These are phyloP conservation scores for Chaetomium sp. DNA, from an alignment of 2,329 filamentous ascomycete genomes.

Conservation along the genomic window DNA sequence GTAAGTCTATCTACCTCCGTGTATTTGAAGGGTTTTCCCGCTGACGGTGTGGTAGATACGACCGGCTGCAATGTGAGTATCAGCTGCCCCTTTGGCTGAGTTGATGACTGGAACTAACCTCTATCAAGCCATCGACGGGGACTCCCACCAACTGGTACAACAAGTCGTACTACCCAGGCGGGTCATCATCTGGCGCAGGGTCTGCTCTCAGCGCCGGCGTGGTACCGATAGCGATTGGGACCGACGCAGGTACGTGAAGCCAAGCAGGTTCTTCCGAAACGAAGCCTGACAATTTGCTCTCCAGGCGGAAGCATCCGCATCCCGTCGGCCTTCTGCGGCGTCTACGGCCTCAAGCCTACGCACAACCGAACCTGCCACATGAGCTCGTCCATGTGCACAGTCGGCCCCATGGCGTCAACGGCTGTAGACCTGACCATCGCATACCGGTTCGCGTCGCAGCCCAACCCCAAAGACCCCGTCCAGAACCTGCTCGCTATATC, in stretches of 20 bases:
- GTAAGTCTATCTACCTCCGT: slow-evolving; percentile 44
- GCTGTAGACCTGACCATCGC: slow-evolving; percentile 77
- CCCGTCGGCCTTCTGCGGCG: slow-evolving; percentile 73
- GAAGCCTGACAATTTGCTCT: neutral
- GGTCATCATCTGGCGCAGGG: slow-evolving; percentile 75
- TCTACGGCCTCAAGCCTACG: slow-evolving; percentile 79
- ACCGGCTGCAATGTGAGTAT: slow-evolving; percentile 72
- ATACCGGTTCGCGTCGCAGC: slow-evolving; percentile 78
- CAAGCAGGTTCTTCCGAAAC: neutral
- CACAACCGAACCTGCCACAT: slow-evolving; percentile 68
- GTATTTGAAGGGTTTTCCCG: too few relatives aligned
- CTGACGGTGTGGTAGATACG: slow-evolving; percentile 57
- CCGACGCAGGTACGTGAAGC: slow-evolving; percentile 59
- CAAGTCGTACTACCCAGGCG: slow-evolving; percentile 74
- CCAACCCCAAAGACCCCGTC: slow-evolving; percentile 63
- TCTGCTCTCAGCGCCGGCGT: slow-evolving; percentile 71
- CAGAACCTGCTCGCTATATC: slow-evolving; percentile 67
- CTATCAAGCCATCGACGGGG: slow-evolving; percentile 60
- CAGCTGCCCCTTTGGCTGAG: too few relatives aligned
- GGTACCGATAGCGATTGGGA: slow-evolving; percentile 73
- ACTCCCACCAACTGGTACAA: slow-evolving; percentile 81
- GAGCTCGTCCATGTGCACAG: slow-evolving; percentile 60
- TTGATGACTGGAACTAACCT: neutral
- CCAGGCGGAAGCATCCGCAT: slow-evolving; percentile 70
- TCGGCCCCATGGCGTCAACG: slow-evolving; percentile 74